A percentile compares a stretch with the other conserved stretches of the same genome.
Conservation (phyloP, 768 basidiomycete genomes). For the Hygrophoropsis aurantiaca region DNA sequence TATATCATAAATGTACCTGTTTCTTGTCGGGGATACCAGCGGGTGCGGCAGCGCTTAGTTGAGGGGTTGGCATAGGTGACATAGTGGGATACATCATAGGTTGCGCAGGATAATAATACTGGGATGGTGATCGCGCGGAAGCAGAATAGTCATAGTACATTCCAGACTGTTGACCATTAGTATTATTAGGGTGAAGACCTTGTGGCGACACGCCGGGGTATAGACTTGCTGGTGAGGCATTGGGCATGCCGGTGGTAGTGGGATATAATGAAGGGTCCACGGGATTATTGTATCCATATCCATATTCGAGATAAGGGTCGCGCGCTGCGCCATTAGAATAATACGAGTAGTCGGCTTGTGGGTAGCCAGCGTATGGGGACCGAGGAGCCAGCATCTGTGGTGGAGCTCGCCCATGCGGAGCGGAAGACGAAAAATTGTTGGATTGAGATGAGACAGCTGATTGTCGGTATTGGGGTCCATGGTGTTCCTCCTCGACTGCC, state of each 20-base stretch:
- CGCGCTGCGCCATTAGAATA: constrained; percentile 51
- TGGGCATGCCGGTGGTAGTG: constrained; percentile 43
- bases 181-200: constrained; percentile 40
- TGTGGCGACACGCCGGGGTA: constrained; percentile 49
- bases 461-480: constrained; percentile 39
- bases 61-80: constrained; percentile 54
- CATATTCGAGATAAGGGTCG: constrained; percentile 54
- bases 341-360: constrained; percentile 60
- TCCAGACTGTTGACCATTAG: constrained; percentile 47
- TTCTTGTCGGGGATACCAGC: constrained; percentile 53
- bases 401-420: constrained; percentile 42
- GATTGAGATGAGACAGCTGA: constrained; percentile 27
- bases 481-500: constrained; percentile 55
- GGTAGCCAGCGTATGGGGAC: constrained; percentile 48
- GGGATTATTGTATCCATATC: constrained; percentile 53
- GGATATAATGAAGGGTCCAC: constrained; percentile 53
- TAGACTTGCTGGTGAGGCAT: constrained; percentile 42
- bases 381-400: constrained; percentile 44
- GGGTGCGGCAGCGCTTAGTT: constrained; percentile 40
- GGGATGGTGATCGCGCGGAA: constrained; percentile 49
- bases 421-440: constrained; percentile 26
- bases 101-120: constrained; percentile 62
- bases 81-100: constrained; percentile 57
- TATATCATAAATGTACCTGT: constrained; percentile 42
- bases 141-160: constrained; percentile 61